These are phyloP conservation scores for Cerioporus squamosus DNA, from an alignment of 1,284 basidiomycete species.

Conservation along the genomic window DNA sequence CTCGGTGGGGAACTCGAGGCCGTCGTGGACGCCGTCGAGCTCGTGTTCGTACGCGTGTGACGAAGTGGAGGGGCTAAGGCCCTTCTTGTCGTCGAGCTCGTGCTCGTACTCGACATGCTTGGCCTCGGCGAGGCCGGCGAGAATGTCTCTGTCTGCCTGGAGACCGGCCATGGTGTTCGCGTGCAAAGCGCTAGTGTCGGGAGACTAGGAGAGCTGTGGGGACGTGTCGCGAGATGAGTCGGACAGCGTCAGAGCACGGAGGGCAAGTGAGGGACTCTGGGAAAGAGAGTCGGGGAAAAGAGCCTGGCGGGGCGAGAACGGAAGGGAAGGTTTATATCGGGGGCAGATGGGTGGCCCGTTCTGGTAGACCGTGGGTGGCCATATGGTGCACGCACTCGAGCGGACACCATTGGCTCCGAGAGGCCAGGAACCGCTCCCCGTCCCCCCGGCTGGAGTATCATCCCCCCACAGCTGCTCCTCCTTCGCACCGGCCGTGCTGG, in stretches of 20 bases:
- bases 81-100: conserved; percentile 36
- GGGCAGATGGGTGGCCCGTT: not conserved
- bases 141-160: conserved; percentile 35
- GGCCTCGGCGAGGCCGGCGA: conserved; percentile 36
- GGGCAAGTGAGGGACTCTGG: conserved; percentile 5
- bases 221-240: not conserved
- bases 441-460: not conserved
- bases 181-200: conserved; percentile 7
- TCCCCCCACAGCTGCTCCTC: not conserved
- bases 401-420: not conserved
- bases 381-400: not conserved
- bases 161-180: conserved; percentile 32
- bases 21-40: conserved; percentile 54
- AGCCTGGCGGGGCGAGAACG: conserved; percentile 5
- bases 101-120: conserved; percentile 28
- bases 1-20: conserved; percentile 69
- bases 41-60: conserved; percentile 26
- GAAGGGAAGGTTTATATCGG: conserved; percentile 6
- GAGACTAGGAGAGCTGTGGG: conserved; percentile 1
- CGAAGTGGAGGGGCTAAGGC: conserved; percentile 17
- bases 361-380: not conserved
- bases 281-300: conserved; percentile 1
- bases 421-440: conserved; percentile 1
- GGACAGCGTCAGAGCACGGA: conserved; percentile 1
- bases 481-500: not conserved